Evolutionary conservation across 345 rosid genomes (phyloP).

Genomic region (Eucalyptus brandiana): DNA sequence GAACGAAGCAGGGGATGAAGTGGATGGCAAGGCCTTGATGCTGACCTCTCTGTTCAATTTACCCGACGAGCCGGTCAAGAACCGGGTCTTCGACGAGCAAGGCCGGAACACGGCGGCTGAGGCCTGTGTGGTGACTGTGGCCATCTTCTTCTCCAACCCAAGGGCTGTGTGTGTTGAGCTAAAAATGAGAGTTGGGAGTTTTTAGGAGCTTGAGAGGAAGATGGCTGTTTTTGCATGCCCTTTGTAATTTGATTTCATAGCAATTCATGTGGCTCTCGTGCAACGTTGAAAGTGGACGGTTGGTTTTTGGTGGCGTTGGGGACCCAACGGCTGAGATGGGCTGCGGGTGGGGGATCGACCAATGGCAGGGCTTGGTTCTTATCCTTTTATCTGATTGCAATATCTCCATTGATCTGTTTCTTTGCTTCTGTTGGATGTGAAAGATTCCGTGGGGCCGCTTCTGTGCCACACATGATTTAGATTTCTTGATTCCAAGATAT

Average conservation of each 20-base stretch:
- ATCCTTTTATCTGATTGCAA: constrained; percentile 6
- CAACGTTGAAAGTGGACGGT: background rate
- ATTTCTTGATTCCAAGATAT: background rate
- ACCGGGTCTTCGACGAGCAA: constrained; percentile 38
- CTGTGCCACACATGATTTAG: background rate
- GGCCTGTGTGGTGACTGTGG: constrained; percentile 82
- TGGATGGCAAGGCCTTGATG: constrained; percentile 19
- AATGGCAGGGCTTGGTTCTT: constrained; percentile 2
- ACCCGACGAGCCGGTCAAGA: constrained; percentile 50
- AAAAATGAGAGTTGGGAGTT: background rate
- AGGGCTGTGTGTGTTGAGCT: background rate
- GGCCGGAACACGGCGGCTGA: constrained; percentile 80
- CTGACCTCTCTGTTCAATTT: constrained; percentile 33
- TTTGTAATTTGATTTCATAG: constrained; percentile 4
- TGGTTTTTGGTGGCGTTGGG: background rate
- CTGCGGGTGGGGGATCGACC: constrained; percentile 7
- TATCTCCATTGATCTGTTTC: constrained; percentile 39
- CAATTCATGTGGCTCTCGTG: constrained; percentile 23
- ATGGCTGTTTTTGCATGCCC: background rate
- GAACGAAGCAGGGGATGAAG: constrained; percentile 19
- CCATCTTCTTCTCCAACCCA: constrained; percentile 24
- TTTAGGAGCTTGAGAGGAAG: background rate
- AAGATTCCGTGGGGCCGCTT: constrained; percentile 34
- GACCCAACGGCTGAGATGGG: background rate
- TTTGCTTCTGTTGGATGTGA: constrained; percentile 28